phyloP scores from a whole-genome alignment of 2,329 filamentous ascomycete species.

The Orbilia ellipsospora region DNA sequence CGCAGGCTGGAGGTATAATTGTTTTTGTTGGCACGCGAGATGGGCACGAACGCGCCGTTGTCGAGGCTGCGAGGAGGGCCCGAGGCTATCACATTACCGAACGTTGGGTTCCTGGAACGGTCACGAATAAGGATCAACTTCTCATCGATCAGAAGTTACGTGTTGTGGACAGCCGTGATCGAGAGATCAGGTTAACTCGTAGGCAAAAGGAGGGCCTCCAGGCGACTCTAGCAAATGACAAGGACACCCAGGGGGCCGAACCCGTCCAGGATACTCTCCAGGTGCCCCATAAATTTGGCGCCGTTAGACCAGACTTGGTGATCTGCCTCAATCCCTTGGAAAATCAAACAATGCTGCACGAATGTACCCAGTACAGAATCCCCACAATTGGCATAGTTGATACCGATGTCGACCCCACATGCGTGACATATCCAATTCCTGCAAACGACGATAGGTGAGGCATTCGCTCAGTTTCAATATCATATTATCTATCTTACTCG shows the following conservation, averaged over 20 bases:
- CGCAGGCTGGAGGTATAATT: conserved; percentile 82
- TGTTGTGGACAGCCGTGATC: conserved; percentile 81
- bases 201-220: conserved; percentile 25
- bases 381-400: conserved; percentile 96
- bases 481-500: background rate
- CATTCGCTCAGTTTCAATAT: background rate
- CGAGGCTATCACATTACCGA: conserved; percentile 88
- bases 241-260: conserved; percentile 64
- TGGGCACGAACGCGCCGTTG: conserved; percentile 82
- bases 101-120: conserved; percentile 88
- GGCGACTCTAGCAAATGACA: conserved; percentile 63
- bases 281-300: conserved; percentile 59
- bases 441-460: conserved; percentile 91
- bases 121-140: conserved; percentile 93
- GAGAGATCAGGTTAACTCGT: conserved; percentile 64
- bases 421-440: conserved; percentile 96
- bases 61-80: conserved; percentile 80
- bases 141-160: conserved; percentile 76
- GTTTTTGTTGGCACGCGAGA: conserved; percentile 89
- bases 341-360: conserved; percentile 88
- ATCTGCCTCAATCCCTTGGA: conserved; percentile 92
- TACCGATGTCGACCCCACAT: conserved; percentile 89
- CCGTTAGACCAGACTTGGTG: conserved; percentile 86
- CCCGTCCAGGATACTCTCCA: conserved; percentile 24
- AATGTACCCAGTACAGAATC: conserved; percentile 87